Evolutionary conservation across 2,329 filamentous ascomycete species (phyloP), one percentile per base, ranked within the genome.

Genomic region (Penicillium sp.): DNA sequence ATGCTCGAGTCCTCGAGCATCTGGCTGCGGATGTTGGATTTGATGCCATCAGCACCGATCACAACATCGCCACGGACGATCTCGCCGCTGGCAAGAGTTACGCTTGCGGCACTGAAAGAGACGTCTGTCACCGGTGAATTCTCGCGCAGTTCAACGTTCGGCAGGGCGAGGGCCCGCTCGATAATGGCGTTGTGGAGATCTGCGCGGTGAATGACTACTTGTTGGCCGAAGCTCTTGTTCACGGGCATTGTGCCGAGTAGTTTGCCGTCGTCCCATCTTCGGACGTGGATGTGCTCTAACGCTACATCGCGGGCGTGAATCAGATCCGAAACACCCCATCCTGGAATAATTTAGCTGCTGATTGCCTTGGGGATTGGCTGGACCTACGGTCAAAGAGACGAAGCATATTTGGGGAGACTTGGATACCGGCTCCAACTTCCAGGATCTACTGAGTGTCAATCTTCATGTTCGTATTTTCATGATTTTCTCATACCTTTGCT

Each of bases 341-440:
- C 71, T 74, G 52, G 44, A 21, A 4, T 14, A 8, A 5, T 16
- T 49, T 49, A 54, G 27, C 24, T 44, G 22, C 2, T 16, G 1
- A n/a, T 16, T 16, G 18, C 29, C 5, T n/a, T n/a, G 5, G 38
- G 24, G 13, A 2, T 4, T 31, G 22, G 1, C 1, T 38, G 38
- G 29, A 65, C 69, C 65, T 55, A 74, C 83, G 79, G 66, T 91
- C 86, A 9, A 94, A 82, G 7, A 93, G 86, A 5, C 87, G 82
- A 3, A 87, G 83, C 81, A 92, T 89, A 61, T 94, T 94, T 0
- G 90, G 90, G 0, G 90, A 89, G 46, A 92, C 81, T 70, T 94
- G 90, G 56, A 94, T 92, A 3, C 90, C 90, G 1, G 90, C 90
- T 43, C 90, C 90, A 7, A 93, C 89, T 57, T 73, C 71, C 61